A percentile compares a stretch with the other conserved stretches of the same genome.
phyloP scores from a whole-genome alignment of 2,329 filamentous ascomycete species.

The Cercospora zeina region DNA sequence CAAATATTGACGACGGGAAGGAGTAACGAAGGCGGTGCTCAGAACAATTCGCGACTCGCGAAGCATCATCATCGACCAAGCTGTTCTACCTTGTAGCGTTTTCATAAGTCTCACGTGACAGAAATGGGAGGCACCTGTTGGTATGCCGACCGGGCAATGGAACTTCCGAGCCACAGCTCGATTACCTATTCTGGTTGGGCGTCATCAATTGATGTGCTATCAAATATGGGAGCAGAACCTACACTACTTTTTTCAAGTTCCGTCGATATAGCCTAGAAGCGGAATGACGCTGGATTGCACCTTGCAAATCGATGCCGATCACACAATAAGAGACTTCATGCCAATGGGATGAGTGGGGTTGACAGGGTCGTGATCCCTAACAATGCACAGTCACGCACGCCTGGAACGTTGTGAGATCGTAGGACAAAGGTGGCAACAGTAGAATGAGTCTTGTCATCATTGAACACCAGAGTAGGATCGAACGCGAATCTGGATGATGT shows the following conservation, averaged over 20 bases:
- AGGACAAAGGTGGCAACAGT: not conserved
- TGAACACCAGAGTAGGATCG: not conserved
- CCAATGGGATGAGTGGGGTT: not conserved
- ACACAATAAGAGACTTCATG: not conserved
- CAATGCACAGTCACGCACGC: not conserved
- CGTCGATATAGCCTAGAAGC: not conserved
- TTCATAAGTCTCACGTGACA: no score
- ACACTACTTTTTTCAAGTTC: not conserved
- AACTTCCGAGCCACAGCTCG: conserved; percentile 4
- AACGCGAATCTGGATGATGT: not conserved
- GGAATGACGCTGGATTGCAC: not conserved
- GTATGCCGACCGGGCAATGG: not conserved
- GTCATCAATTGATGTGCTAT: not conserved
- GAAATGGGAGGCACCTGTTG: no score
- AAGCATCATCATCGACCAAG: no score
- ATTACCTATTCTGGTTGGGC: not conserved
- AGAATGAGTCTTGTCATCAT: conserved; percentile 2
- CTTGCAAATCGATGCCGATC: not conserved
- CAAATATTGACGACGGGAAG: no score
- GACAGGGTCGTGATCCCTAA: not conserved
- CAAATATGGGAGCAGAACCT: not conserved
- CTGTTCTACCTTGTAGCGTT: no score
- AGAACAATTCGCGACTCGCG: no score
- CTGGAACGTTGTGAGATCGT: not conserved
- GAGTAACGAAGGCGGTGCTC: no score